A percentile compares a stretch with the other conserved stretches of the same genome.
Evolutionary conservation across 495 filamentous ascomycete genomes (phyloP).

Genomic region (Choiromyces venosus): DNA sequence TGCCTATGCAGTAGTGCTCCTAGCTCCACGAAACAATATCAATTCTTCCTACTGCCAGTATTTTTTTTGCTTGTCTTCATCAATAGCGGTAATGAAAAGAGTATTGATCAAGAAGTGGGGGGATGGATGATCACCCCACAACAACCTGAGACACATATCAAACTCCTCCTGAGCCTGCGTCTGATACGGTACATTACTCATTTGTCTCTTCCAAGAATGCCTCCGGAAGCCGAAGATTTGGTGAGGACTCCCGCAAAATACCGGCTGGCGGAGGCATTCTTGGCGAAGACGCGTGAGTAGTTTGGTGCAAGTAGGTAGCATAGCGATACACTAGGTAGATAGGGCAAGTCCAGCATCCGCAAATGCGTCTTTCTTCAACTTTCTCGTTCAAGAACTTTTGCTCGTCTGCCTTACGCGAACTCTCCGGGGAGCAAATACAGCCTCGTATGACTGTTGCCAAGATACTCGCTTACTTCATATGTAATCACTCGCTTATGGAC

Average conservation of each 20-base stretch:
- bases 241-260: too few relatives aligned
- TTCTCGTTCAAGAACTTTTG: neutral
- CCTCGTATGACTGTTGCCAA: conserved; percentile 1
- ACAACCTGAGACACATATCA: neutral
- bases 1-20: neutral
- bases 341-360: neutral
- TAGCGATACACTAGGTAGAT: neutral
- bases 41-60: neutral
- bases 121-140: neutral
- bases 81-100: neutral
- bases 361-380: neutral
- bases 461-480: neutral
- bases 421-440: neutral
- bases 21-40: neutral
- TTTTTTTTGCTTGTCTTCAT: neutral
- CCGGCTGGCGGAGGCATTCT: too few relatives aligned
- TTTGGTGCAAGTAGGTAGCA: neutral
- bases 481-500: neutral
- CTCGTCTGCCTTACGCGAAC: neutral
- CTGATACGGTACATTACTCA: too few relatives aligned
- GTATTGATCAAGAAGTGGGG: neutral
- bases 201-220: too few relatives aligned
- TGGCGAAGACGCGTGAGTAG: too few relatives aligned
- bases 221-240: too few relatives aligned
- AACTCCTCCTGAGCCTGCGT: neutral